phyloP scores from a whole-genome alignment of 164 flowering plant genomes.

The Euptelea pleiosperma region DNA sequence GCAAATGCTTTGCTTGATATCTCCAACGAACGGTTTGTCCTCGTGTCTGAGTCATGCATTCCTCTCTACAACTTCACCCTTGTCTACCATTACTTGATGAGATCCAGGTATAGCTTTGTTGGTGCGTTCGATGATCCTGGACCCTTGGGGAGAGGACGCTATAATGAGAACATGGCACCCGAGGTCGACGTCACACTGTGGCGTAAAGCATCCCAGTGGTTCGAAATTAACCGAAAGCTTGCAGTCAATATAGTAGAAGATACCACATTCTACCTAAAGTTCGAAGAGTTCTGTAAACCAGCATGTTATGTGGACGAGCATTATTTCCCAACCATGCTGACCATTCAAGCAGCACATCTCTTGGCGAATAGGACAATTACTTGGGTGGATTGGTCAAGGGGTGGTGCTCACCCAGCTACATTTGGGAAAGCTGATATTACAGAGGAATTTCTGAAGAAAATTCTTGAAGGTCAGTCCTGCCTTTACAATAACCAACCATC shows the following conservation, averaged over 20 bases:
- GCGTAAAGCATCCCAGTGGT: conserved; percentile 98
- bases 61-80: conserved; percentile 71
- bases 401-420: conserved; percentile 89
- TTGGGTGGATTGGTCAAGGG: conserved; percentile 94
- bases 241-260: conserved; percentile 63
- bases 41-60: conserved; percentile 85
- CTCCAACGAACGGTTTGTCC: conserved; percentile 78
- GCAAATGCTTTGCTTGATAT: conserved; percentile 90
- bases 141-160: conserved; percentile 85
- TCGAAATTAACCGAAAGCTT: conserved; percentile 63
- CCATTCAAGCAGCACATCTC: conserved; percentile 44
- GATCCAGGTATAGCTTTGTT: conserved; percentile 66
- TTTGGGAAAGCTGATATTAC: conserved; percentile 69
- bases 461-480: conserved; percentile 38
- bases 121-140: conserved; percentile 75
- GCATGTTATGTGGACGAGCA: conserved; percentile 91
- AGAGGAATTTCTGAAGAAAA: conserved; percentile 46
- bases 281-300: conserved; percentile 69
- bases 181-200: conserved; percentile 61
- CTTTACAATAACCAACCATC: conserved; percentile 51
- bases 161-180: conserved; percentile 57
- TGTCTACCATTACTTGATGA: conserved; percentile 53
- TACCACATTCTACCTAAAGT: conserved; percentile 55
- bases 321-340: conserved; percentile 87
- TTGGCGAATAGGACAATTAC: conserved; percentile 76